Base-by-base conservation (phyloP, 345 rosid species). In the Acer saccharum region DNA sequence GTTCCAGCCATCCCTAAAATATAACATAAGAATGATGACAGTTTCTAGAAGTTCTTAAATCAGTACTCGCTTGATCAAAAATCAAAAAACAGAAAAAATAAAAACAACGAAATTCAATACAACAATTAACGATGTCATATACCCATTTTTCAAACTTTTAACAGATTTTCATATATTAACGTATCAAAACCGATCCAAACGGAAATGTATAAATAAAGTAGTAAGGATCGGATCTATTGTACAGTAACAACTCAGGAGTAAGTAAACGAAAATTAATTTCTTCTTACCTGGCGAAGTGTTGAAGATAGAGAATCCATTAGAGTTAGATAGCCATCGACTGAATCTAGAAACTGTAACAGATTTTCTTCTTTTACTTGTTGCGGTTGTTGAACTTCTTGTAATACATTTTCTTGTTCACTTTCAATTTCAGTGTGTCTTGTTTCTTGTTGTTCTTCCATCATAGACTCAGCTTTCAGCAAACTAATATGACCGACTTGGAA, bases 1-100 rank as follows among this genome's bases (percentile, higher is more conserved):
- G 72, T 71, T 96, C 95, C 71, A 96, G 76, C 99, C 99, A 96
- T 69, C 98, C 99, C 98, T 96, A 72, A 74, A 67, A 73, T 72
- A 60, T 21, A 60, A 60, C 64, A 60, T n/a, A 8, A 20, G 64
- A 57, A 71, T 3, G 52, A 71, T 3, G 1, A 6, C 18, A 17
- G 0, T n/a, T 13, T 25, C 60, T 7, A 18, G 6, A 65, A 58
- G 68, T 6, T 65, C 10, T 7, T 41, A 11, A 35, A 29, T 58
- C 43, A 18, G 35, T 66, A 39, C 11, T 68, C 20, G 6, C 14
- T 18, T 3, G 27, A 7, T 60, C 71, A 68, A 68, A 68, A 11
- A 12, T 43, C 11, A 68, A 7, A 68, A 68, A 6, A 46, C 7
- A 11, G 50, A 46, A 23, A 6, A 4, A 12, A 70, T 1, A 23